These are phyloP conservation scores for Pyrenochaeta sp. DNA, from an alignment of 2,329 filamentous ascomycete species.

Conservation along the genomic window DNA sequence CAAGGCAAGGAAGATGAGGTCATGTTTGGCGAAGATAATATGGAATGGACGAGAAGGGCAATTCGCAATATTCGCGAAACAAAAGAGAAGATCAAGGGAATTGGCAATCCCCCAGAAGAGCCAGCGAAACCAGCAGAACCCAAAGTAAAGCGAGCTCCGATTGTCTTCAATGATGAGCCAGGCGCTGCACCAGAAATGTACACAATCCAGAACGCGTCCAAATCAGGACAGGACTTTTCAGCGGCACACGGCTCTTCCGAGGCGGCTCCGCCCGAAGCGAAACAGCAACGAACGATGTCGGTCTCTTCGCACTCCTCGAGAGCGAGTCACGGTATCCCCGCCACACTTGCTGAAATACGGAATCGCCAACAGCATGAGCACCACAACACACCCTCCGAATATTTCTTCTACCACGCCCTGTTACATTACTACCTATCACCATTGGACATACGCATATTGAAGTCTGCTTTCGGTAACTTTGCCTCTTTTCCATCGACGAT, in stretches of 20 bases:
- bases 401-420: slow-evolving; percentile 88
- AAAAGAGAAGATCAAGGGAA: slow-evolving; percentile 76
- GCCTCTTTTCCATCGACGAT: slow-evolving; percentile 84
- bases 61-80: slow-evolving; percentile 76
- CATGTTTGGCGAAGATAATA: slow-evolving; percentile 87
- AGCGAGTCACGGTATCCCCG: slow-evolving; percentile 45
- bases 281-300: slow-evolving; percentile 36
- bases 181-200: slow-evolving; percentile 63
- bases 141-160: slow-evolving; percentile 57
- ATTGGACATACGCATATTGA: slow-evolving; percentile 90
- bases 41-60: slow-evolving; percentile 87
- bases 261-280: slow-evolving; percentile 3
- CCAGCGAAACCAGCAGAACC: slow-evolving; percentile 61
- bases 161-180: slow-evolving; percentile 58
- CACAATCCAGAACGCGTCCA: slow-evolving; percentile 56
- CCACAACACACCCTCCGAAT: slow-evolving; percentile 62
- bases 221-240: slow-evolving; percentile 54
- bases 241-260: slow-evolving; percentile 17
- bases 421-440: slow-evolving; percentile 90
- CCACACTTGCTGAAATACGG: slow-evolving; percentile 57
- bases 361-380: slow-evolving; percentile 56
- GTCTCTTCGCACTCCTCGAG: slow-evolving; percentile 41
- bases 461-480: slow-evolving; percentile 86
- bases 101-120: slow-evolving; percentile 69
- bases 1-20: slow-evolving; percentile 91